Percentiles rank a stretch among this genome's conserved stretches.
These are phyloP conservation scores for Fusarium protoensiforme DNA, from an alignment of 2,329 filamentous ascomycete genomes.

Conservation along the genomic window DNA sequence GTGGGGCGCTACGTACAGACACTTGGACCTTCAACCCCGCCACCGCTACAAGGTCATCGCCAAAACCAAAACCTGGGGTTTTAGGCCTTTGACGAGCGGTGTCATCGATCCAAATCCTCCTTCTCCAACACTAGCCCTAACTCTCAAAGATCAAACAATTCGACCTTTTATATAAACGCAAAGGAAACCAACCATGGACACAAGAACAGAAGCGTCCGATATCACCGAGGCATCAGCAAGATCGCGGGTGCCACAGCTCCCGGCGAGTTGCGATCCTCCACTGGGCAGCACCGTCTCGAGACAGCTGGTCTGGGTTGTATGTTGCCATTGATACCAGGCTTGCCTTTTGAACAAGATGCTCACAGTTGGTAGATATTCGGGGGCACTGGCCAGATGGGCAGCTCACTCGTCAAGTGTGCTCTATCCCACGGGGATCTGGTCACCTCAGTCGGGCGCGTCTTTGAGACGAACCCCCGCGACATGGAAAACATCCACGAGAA, in stretches of 20 bases:
- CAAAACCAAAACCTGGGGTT: slow-evolving; percentile 6
- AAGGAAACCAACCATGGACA: slow-evolving; percentile 38
- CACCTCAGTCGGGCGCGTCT: slow-evolving; percentile 84
- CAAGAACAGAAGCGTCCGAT: slow-evolving; percentile 41
- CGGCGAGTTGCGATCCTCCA: slow-evolving; percentile 88
- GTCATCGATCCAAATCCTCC: slow-evolving; percentile 1
- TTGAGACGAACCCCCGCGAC: slow-evolving; percentile 77
- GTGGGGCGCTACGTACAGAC: slow-evolving; percentile 7
- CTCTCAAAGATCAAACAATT: neutral
- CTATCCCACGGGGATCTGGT: slow-evolving; percentile 86
- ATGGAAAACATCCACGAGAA: slow-evolving; percentile 79
- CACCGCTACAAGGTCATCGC: slow-evolving; percentile 1
- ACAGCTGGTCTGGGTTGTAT: slow-evolving; percentile 88
- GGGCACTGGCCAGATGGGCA: slow-evolving; percentile 96
- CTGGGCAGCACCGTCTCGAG: slow-evolving; percentile 74
- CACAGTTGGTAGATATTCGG: slow-evolving; percentile 77
- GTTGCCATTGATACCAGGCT: neutral
- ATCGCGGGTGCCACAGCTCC: slow-evolving; percentile 66
- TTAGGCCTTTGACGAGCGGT: slow-evolving; percentile 5
- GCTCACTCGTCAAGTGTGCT: slow-evolving; percentile 85
- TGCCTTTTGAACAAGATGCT: neutral
- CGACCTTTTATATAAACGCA: neutral
- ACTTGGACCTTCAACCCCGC: slow-evolving; percentile 22
- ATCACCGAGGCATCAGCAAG: slow-evolving; percentile 41
- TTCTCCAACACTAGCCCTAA: slow-evolving; percentile 2